Conservation (phyloP, 257 asterid species). For the Ligustrum vulgare region DNA sequence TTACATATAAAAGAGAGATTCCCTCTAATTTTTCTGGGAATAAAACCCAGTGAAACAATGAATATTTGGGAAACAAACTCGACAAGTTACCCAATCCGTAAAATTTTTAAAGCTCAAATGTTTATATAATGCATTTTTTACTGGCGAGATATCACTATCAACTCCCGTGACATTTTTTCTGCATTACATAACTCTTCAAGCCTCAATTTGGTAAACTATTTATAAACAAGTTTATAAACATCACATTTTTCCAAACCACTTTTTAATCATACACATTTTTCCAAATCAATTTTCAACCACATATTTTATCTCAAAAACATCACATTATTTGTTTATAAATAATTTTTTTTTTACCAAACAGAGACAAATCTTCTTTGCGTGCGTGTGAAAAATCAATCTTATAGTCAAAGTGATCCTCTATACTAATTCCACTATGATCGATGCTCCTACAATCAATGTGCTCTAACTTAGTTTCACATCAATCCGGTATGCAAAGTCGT, state of each 20-base stretch:
- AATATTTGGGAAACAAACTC: background rate
- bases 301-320: too few relatives aligned
- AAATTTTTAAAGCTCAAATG: background rate
- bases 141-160: background rate
- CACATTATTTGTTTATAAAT: too few relatives aligned
- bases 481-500: too few relatives aligned
- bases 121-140: background rate
- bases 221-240: too few relatives aligned
- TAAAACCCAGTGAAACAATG: too few relatives aligned
- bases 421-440: background rate
- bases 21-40: too few relatives aligned
- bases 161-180: background rate
- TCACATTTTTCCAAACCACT: too few relatives aligned
- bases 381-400: background rate
- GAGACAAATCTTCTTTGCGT: background rate
- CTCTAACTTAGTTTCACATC: background rate
- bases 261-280: too few relatives aligned
- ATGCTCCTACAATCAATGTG: background rate
- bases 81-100: background rate
- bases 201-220: too few relatives aligned
- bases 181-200: background rate
- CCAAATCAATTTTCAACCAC: too few relatives aligned
- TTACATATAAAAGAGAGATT: background rate
- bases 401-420: background rate
- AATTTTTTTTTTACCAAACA: too few relatives aligned